phyloP scores from a whole-genome alignment of 345 rosid species.

The Combretum micranthum region DNA sequence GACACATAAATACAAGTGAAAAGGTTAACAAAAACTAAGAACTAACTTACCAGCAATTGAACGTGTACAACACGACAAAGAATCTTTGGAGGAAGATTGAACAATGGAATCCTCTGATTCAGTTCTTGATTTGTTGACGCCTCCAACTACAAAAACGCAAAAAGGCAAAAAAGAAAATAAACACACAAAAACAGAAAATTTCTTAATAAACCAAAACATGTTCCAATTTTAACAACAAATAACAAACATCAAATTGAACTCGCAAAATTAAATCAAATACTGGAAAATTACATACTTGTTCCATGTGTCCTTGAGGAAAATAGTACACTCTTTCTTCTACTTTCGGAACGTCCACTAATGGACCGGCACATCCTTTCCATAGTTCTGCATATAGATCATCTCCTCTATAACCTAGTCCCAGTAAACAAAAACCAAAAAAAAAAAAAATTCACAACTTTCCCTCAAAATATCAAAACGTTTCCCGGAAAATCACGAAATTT shows the following conservation, averaged over 20 bases:
- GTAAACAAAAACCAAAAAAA: not conserved
- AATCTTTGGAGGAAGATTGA: slow-evolving; percentile 67
- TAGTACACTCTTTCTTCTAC: slow-evolving; percentile 57
- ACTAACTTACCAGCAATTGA: slow-evolving; percentile 57
- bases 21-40: slow-evolving; percentile 1
- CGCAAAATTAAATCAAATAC: not conserved
- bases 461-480: slow-evolving; percentile 5
- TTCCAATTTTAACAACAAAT: too few relatives aligned
- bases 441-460: slow-evolving; percentile 3
- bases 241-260: slow-evolving; percentile 2
- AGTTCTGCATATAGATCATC: slow-evolving; percentile 58
- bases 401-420: slow-evolving; percentile 20
- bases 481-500: slow-evolving; percentile 7
- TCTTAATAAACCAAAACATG: too few relatives aligned
- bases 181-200: slow-evolving; percentile 12
- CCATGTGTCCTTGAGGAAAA: slow-evolving; percentile 97
- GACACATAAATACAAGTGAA: not conserved
- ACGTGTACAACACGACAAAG: slow-evolving; percentile 74
- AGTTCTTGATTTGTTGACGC: slow-evolving; percentile 78
- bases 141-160: slow-evolving; percentile 57
- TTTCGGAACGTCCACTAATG: slow-evolving; percentile 69
- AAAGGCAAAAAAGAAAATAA: slow-evolving; percentile 28
- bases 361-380: slow-evolving; percentile 90
- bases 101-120: slow-evolving; percentile 63
- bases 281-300: slow-evolving; percentile 44